Base-by-base conservation (phyloP, 2,329 filamentous ascomycete species). In the Aspergillus pseudoglaucus region DNA sequence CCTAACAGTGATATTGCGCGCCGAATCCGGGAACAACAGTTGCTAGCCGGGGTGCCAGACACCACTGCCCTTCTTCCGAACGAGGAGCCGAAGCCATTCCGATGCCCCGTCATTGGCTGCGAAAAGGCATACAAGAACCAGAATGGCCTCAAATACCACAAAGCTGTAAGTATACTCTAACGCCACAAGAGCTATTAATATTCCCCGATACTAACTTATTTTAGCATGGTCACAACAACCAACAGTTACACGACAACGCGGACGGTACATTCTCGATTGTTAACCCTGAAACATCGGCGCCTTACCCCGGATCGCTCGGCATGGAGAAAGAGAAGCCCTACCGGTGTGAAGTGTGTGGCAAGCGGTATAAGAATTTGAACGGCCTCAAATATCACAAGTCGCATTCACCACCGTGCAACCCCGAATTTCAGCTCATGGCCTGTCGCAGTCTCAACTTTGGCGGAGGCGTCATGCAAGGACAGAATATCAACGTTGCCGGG, bases 301-400 rank as follows among this genome's bases (percentile, higher is more conserved):
- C 93, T 0, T 98, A 97, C 56, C 93, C 93, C 0, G 93, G 93
- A 27, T 97, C 93, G 1, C 76, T 95, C 32, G 93, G 93, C n/a
- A 98, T 98, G 93, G 93, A 98, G 73, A 98, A 97, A 69, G 91
- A 97, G 75, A 98, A 98, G 75, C 93, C 93, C 2, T 97, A 97
- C 68, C 90, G 90, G 64, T 98, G 93, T 69, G 90, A 97, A 56
- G 86, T 90, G 9, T 98, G 93, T 65, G 90, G 91, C 61, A 98
- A 98, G 76, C 87, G 93, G 45, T 98, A 98, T 75, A 98, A 98
- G 83, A 98, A 98, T 65, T 71, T 98, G 52, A 98, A 98, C 70
- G 93, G 93, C 6, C 80, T 98, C 53, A 98, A 98, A 82, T 98
- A 98, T 65, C 83, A 86, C 73, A 88, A 88, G 69, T 82, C 84